A percentile compares a stretch with the other conserved stretches of the same genome.
Conservation (phyloP, 2,329 filamentous ascomycete species). For the Macroventuria anomochaeta region DNA sequence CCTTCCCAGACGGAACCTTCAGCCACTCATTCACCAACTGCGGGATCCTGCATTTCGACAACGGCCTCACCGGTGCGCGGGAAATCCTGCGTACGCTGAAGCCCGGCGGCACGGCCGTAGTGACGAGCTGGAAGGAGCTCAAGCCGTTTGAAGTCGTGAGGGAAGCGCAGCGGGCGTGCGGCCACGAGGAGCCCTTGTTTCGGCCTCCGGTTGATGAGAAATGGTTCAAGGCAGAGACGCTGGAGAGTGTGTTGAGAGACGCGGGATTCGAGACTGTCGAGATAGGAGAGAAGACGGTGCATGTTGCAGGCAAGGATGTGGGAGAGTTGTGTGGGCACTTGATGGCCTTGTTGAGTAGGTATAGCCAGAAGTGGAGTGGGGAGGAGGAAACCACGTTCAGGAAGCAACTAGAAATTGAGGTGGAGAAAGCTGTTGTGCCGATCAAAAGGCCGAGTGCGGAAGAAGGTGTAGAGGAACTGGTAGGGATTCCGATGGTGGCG, state of each 20-base stretch:
- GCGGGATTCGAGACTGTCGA: slow-evolving; percentile 16
- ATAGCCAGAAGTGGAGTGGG: background rate
- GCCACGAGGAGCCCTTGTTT: slow-evolving; percentile 12
- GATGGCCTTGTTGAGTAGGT: slow-evolving; percentile 1
- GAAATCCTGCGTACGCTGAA: slow-evolving; percentile 49
- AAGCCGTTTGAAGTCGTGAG: slow-evolving; percentile 6
- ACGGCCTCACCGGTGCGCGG: slow-evolving; percentile 27
- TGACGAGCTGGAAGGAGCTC: slow-evolving; percentile 29
- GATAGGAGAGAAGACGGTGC: slow-evolving; percentile 9
- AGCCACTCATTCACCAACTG: slow-evolving; percentile 50
- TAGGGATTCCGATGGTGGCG: slow-evolving; percentile 3
- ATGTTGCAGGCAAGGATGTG: slow-evolving; percentile 16
- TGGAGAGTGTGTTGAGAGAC: slow-evolving; percentile 9
- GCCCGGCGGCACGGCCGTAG: slow-evolving; percentile 45
- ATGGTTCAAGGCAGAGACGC: slow-evolving; percentile 15
- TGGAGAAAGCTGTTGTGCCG: background rate
- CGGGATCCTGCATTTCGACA: slow-evolving; percentile 46
- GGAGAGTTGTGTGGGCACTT: slow-evolving; percentile 8
- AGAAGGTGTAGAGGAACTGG: background rate
- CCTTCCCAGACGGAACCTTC: slow-evolving; percentile 39
- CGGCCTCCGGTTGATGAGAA: slow-evolving; percentile 20
- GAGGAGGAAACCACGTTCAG: background rate
- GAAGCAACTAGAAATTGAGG: background rate
- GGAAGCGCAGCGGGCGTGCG: slow-evolving; percentile 13
- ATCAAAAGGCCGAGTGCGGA: background rate